Base-by-base conservation (phyloP, 768 basidiomycete genomes). In the Suillus cothurnatus region DNA sequence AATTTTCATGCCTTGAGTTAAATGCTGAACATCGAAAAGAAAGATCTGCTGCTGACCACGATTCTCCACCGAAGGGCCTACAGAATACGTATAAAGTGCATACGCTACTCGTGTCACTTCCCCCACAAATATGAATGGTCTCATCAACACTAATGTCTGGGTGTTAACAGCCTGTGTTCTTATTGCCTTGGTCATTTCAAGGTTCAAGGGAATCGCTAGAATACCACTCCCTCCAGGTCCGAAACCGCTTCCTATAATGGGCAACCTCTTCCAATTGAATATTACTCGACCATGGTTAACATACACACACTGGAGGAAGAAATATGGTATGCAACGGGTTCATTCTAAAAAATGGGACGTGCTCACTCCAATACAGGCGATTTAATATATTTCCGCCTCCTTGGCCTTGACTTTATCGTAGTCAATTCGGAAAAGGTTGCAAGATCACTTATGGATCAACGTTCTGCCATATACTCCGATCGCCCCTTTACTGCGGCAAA, bases 281-380 rank as follows among this genome's bases (percentile, higher is more conserved):
- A 64, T 67, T 2, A 36, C 71, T 14, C 64, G 71, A n/a, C 74
- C 78, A 6, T 79, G 77, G 77, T 50, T 78, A 32, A 72, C 76
- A 23, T 78, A 77, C 62, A 69, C 78, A 15, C 63, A 70, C n/a
- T 78, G 78, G 78, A 71, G 68, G 66, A 69, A 72, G 64, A 67
- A 61, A 62, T 79, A 78, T 61, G 78, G 77, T 71, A 41, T 43
- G 67, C 49, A n/a, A n/a, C 14, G 15, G 41, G 4, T 36, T 4
- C 26, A 14, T 21, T 34, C 4, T 47, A 36, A 52, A 7, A 5
- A 17, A 23, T 31, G 14, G 28, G 31, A 34, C 43, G 26, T 65
- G 9, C 52, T 69, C 31, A 69, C 32, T 6, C 17, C 28, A 4
- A 50, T 17, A 21, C 61, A 73, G 73, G 72, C 12, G 71, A 73